These are phyloP conservation scores for Neurospora africana DNA, from an alignment of 495 filamentous ascomycete genomes.

Conservation along the genomic window DNA sequence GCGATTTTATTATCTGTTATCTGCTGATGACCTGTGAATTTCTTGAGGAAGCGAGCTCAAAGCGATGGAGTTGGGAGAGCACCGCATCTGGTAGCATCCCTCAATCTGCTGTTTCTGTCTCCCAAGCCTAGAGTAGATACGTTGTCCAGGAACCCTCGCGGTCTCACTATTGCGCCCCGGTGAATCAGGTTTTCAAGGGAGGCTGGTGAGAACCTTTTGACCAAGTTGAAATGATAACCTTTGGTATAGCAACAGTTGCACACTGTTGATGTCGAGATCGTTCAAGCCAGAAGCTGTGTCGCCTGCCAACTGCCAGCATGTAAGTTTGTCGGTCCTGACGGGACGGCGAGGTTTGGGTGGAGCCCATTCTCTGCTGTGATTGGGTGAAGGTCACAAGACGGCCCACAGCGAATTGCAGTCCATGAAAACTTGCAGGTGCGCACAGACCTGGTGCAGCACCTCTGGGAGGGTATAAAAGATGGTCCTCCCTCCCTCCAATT, in stretches of 20 bases:
- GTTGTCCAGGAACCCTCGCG: background rate
- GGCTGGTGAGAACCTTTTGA: background rate
- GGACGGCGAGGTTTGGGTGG: background rate
- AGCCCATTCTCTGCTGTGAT: background rate
- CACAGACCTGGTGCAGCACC: constrained; percentile 24
- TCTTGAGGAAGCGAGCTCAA: background rate
- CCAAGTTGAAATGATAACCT: background rate
- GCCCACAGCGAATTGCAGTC: background rate
- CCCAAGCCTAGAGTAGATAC: background rate
- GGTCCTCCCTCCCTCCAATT: constrained; percentile 6
- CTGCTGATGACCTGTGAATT: background rate
- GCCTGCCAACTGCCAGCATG: background rate
- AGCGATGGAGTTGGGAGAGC: background rate
- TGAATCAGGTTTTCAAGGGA: background rate
- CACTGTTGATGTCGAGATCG: background rate
- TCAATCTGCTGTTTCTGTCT: background rate
- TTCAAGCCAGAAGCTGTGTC: background rate
- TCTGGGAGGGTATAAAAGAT: constrained; percentile 22
- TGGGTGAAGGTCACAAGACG: background rate
- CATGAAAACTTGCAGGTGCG: constrained; percentile 29
- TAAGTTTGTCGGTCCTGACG: background rate
- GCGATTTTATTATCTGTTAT: background rate
- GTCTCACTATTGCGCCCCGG: background rate
- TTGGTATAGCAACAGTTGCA: background rate
- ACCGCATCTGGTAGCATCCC: background rate